Evolutionary conservation across 805 yeast genomes (phyloP), one percentile per base, ranked within the genome.

Genomic region (Suhomyces emberorum): DNA sequence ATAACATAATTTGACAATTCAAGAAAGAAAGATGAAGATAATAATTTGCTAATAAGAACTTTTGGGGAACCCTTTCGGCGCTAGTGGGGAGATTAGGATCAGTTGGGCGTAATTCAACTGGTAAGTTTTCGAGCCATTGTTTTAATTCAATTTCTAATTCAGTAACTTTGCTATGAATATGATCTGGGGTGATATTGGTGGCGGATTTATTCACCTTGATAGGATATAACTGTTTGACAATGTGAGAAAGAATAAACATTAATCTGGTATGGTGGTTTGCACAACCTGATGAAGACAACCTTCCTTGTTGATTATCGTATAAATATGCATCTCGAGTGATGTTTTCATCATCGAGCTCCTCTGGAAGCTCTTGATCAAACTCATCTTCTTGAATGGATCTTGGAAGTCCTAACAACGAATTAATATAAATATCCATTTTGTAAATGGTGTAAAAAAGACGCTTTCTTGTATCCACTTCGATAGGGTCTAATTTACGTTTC

Each of bases 401-500:
- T 1, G 97, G 97, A 34, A 88, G 66, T 1, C 96, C 96, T 45
- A 89, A 57, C 65, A 88, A 79, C 7, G 95, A 83, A 55, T 85
- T 86, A 50, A 88, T 85, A 55, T 89, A 88, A 29, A 87, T 79
- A 53, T 89, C 96, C 83, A 88, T 83, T 56, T 88, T 88, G 57
- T 85, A 83, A 43, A 88, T 81, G 1, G 96, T 83, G 85, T 91
- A 88, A 56, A 88, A 88, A 28, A 89, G 62, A 41, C 96, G 70
- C 58, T 88, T 88, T 42, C 95, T 70, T 1, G 86, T 83, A 52
- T 89, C 96, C 25, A 79, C 66, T 53, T 86, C 95, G 22, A 88
- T 79, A 1, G 89, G 89, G 47, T 83, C 83, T 32, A 74, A 66
- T 47, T 79, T 78, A 16, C 70, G 39, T 46, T 77, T 69, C 28